These are phyloP conservation scores for Peniophora sp. DNA, from an alignment of 1,284 basidiomycete species.

Conservation along the genomic window DNA sequence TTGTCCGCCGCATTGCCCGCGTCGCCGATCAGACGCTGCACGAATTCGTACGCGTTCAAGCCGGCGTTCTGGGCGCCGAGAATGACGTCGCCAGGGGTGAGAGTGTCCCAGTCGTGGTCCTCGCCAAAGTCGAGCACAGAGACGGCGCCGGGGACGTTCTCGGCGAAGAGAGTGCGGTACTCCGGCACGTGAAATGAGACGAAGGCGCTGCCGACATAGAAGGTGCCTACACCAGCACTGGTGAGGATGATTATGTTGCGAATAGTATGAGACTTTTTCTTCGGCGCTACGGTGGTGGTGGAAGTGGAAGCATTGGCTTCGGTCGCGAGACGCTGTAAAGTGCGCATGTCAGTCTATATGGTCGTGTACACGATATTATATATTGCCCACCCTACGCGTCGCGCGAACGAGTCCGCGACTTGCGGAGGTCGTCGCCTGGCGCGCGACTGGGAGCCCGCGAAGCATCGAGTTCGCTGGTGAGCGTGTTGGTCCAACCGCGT, in stretches of 20 bases:
- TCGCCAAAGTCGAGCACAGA: constrained; percentile 77
- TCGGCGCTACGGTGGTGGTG: constrained; percentile 16
- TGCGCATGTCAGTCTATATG: constrained; percentile 4
- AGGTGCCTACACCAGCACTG: constrained; percentile 59
- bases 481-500: constrained; percentile 3
- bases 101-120: constrained; percentile 67
- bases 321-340: constrained; percentile 47
- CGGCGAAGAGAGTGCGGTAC: constrained; percentile 78
- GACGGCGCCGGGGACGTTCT: constrained; percentile 72
- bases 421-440: constrained; percentile 38
- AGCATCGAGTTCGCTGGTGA: constrained; percentile 37
- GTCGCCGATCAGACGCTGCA: constrained; percentile 16
- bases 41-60: constrained; percentile 35
- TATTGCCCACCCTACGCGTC: constrained; percentile 42
- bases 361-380: constrained; percentile 2
- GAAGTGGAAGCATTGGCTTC: constrained; percentile 31
- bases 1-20: constrained; percentile 5
- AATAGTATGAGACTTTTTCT: constrained; percentile 47
- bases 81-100: constrained; percentile 53
- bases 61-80: constrained; percentile 47
- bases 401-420: constrained; percentile 39
- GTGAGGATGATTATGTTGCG: constrained; percentile 51
- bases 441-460: constrained; percentile 47
- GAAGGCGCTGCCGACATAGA: constrained; percentile 75
- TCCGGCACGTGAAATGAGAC: constrained; percentile 63